phyloP scores from a whole-genome alignment of 176 grass and related monocot genomes.

The Chloris gayana region DNA sequence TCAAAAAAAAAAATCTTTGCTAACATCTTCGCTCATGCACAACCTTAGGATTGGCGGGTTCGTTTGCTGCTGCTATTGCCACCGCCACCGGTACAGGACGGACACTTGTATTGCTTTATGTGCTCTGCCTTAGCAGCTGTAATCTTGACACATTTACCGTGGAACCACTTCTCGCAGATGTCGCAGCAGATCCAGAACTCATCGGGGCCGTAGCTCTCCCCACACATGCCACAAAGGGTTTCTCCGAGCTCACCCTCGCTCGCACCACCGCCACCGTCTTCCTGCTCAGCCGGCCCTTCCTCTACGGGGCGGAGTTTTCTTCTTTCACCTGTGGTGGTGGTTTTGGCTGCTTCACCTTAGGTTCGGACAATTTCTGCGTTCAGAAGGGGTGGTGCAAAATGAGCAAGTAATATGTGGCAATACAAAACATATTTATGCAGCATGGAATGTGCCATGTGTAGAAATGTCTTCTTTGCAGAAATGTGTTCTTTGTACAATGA shows the following conservation, averaged over 20 bases:
- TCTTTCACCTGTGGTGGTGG: slow-evolving; percentile 41
- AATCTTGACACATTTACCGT: slow-evolving; percentile 96
- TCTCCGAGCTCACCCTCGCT: slow-evolving; percentile 79
- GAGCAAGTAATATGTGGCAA: neutral
- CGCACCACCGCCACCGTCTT: slow-evolving; percentile 19
- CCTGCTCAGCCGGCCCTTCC: slow-evolving; percentile 49
- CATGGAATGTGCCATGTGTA: neutral
- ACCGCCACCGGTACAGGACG: slow-evolving; percentile 56
- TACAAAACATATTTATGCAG: neutral
- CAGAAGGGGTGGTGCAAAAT: neutral
- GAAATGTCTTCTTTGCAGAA: neutral
- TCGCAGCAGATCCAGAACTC: slow-evolving; percentile 99
- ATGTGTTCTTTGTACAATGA: neutral
- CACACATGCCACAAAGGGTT: slow-evolving; percentile 80
- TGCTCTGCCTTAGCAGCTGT: slow-evolving; percentile 93
- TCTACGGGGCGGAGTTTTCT: slow-evolving; percentile 33
- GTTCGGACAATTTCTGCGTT: slow-evolving; percentile 53
- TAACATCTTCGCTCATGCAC: too few relatives aligned
- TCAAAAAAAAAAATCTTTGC: too few relatives aligned
- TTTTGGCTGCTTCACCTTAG: slow-evolving; percentile 54
- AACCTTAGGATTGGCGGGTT: slow-evolving; percentile 51
- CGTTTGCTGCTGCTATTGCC: slow-evolving; percentile 65
- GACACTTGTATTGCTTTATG: slow-evolving; percentile 99
- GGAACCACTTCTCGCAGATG: slow-evolving; percentile 98
- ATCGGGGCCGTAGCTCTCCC: slow-evolving; percentile 80